These are phyloP conservation scores for Daldinia concentrica DNA, from an alignment of 495 filamentous ascomycete genomes.

Conservation along the genomic window DNA sequence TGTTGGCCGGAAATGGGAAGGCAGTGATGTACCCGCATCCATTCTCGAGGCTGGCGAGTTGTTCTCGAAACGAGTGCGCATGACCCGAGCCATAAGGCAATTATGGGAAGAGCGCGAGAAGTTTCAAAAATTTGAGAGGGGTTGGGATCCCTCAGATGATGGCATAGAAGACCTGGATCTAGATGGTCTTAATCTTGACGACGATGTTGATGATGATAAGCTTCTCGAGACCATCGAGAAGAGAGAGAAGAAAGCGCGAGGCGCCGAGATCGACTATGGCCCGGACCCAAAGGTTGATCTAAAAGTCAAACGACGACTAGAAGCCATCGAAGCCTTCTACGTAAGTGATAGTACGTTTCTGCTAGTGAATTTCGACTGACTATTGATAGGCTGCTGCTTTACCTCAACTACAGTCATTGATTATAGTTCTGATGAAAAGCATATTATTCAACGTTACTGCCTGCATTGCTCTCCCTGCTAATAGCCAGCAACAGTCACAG, in stretches of 20 bases:
- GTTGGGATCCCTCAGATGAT: slow-evolving; percentile 72
- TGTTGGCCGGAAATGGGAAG: slow-evolving; percentile 85
- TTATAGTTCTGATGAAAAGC: slow-evolving; percentile 90
- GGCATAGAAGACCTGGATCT: slow-evolving; percentile 60
- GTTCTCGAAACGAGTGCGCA: slow-evolving; percentile 87
- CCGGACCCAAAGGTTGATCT: slow-evolving; percentile 59
- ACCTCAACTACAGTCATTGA: slow-evolving; percentile 89
- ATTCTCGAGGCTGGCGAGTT: slow-evolving; percentile 95
- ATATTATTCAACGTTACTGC: slow-evolving; percentile 83
- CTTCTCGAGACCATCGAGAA: slow-evolving; percentile 48
- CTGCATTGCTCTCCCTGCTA: slow-evolving; percentile 53
- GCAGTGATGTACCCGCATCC: slow-evolving; percentile 87
- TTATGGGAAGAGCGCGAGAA: slow-evolving; percentile 92
- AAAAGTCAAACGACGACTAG: slow-evolving; percentile 70
- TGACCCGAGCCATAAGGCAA: slow-evolving; percentile 89
- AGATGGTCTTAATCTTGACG: slow-evolving; percentile 59
- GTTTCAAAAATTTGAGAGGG: slow-evolving; percentile 90
- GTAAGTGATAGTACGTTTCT: slow-evolving; percentile 61
- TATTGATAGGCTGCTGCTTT: slow-evolving; percentile 71
- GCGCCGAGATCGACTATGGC: slow-evolving; percentile 59
- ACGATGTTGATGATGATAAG: slow-evolving; percentile 49
- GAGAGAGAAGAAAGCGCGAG: slow-evolving; percentile 44
- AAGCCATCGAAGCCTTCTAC: slow-evolving; percentile 83
- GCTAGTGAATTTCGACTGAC: slow-evolving; percentile 23
- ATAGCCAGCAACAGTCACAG: slow-evolving; percentile 47